phyloP scores from a whole-genome alignment of 495 filamentous ascomycete genomes.

The Xylaria castorea region DNA sequence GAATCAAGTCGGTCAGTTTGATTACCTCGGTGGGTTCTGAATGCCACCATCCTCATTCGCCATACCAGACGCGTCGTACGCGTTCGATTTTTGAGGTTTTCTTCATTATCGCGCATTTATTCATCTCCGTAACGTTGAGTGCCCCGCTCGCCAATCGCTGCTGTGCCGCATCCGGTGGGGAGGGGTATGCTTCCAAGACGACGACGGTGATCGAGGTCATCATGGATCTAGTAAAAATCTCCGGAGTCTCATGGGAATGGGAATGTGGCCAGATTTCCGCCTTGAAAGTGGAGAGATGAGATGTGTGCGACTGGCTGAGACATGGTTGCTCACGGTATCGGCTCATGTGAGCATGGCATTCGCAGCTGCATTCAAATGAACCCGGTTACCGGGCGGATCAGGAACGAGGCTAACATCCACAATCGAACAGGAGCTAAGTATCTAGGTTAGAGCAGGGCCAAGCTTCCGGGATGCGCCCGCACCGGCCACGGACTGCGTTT shows the following conservation, averaged over 20 bases:
- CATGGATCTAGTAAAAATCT: constrained; percentile 1
- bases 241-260: not conserved
- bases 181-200: not conserved
- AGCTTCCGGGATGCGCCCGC: constrained; percentile 4
- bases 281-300: not conserved
- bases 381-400: not conserved
- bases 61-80: not conserved
- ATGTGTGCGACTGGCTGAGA: not conserved
- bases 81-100: not conserved
- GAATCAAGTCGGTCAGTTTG: not conserved
- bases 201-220: not conserved
- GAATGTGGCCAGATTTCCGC: not conserved
- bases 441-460: not conserved
- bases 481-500: not conserved
- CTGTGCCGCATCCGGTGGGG: not conserved
- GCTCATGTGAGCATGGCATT: constrained; percentile 7
- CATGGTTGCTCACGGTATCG: constrained; percentile 9
- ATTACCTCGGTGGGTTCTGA: not conserved
- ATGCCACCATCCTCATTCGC: constrained; percentile 7
- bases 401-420: not conserved
- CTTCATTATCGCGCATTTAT: not conserved
- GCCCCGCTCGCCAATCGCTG: not conserved
- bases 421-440: not conserved
- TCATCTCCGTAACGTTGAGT: constrained; percentile 1
- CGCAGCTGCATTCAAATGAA: not conserved